Base-by-base conservation (phyloP, 2,329 filamentous ascomycete species). In the Clonostachys rhizophaga region DNA sequence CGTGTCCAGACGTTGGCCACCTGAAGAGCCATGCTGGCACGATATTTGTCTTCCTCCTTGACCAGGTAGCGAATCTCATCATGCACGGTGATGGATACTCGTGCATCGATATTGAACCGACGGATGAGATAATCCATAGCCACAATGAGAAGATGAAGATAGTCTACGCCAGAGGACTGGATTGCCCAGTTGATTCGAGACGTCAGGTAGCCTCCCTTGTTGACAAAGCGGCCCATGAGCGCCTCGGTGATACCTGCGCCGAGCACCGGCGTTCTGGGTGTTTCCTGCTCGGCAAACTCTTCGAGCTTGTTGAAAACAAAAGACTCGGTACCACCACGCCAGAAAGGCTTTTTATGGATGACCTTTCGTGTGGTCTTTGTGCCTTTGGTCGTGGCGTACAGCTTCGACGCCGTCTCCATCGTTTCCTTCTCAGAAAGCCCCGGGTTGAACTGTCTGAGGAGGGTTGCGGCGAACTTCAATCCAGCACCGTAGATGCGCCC, bases 141-240 rank as follows among this genome's bases (percentile, higher is more conserved):
- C 4, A 97, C 82, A 52, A 99, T 90, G 16, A 99, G 78, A 5
- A 99, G 82, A 60, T 99, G 94, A 3, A 99, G 79, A 64, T 99
- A 99, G 65, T 99, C 95, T 5, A 97, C 92, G 6, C 95, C 94
- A 1, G 89, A 95, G 1, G 91, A 96, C 60, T 99, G 94, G 56
- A 99, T 97, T 4, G 94, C 94, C 94, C 94, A 99, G 63, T 99
- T 99, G 69, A 99, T 97, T 34, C 95, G 86, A 16, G 88, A 95
- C 2, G 94, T 96, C 71, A 99, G 86, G 69, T 96, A 99, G 18
- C 86, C 89, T 35, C 91, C 91, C 60, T 89, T 94, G 65, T 80
- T 89, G 57, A 99, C 84, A 60, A 87, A 95, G 14, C 89, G 84
- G 46, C 85, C 78, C 86, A 95, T 95, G 17, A 99, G 72, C 0